Evolutionary conservation across 441 rosid genomes (phyloP).

Genomic region (Populus tomentosa): DNA sequence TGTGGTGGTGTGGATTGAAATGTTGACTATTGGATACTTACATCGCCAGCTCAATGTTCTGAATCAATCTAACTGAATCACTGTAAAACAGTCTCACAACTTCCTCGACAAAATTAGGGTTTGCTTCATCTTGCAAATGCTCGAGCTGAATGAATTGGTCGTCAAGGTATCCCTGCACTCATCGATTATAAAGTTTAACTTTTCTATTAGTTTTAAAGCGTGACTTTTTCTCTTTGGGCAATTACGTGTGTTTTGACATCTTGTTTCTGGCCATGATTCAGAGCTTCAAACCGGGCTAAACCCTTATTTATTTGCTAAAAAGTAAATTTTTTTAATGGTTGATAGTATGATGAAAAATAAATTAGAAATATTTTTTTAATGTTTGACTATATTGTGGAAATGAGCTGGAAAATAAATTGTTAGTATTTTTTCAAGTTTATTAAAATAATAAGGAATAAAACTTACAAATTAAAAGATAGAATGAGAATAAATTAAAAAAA

Average conservation of each 20-base stretch:
- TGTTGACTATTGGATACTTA: slow-evolving; percentile 18
- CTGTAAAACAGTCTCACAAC: slow-evolving; percentile 42
- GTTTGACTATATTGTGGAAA: too few relatives aligned
- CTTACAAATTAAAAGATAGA: too few relatives aligned
- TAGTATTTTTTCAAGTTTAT: too few relatives aligned
- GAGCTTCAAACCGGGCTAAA: background rate
- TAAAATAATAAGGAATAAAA: too few relatives aligned
- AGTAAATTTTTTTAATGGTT: too few relatives aligned
- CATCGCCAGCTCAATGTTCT: slow-evolving; percentile 53
- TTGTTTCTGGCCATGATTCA: background rate
- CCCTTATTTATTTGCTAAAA: too few relatives aligned
- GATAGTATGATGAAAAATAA: too few relatives aligned
- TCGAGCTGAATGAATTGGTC: slow-evolving; percentile 60
- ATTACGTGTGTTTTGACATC: background rate
- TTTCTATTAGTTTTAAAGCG: background rate
- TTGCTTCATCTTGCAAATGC: slow-evolving; percentile 60
- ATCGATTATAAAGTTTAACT: background rate
- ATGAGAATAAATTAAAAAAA: too few relatives aligned
- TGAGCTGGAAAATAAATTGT: too few relatives aligned
- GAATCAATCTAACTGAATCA: slow-evolving; percentile 48
- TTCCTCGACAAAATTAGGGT: slow-evolving; percentile 64
- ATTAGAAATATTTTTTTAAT: too few relatives aligned
- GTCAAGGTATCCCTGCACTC: slow-evolving; percentile 52
- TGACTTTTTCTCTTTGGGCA: background rate
- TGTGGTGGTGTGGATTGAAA: background rate